Evolutionary conservation across 495 filamentous ascomycete genomes (phyloP).

Genomic region (Trichoderma virens): DNA sequence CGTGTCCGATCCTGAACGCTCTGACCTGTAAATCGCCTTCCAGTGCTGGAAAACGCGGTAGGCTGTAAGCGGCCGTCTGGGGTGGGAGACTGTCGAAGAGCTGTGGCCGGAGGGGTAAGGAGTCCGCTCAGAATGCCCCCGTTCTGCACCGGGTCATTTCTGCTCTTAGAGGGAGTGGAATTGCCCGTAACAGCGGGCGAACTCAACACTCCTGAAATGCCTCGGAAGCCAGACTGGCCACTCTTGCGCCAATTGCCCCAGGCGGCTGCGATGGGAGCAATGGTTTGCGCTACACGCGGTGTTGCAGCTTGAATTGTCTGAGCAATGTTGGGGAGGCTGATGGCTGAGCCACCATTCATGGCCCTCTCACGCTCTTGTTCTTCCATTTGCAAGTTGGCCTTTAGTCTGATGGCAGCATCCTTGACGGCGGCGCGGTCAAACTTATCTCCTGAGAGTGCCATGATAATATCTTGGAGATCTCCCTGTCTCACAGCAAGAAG

Average conservation of each 20-base stretch:
- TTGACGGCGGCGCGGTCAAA: conserved; percentile 70
- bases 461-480: conserved; percentile 87
- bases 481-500: conserved; percentile 82
- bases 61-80: conserved; percentile 31
- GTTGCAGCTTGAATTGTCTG: conserved; percentile 50
- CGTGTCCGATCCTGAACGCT: conserved; percentile 32
- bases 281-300: conserved; percentile 70
- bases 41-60: conserved; percentile 44
- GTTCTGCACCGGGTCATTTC: conserved; percentile 33
- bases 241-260: conserved; percentile 68
- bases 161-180: conserved; percentile 58
- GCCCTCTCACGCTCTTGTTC: conserved; percentile 77
- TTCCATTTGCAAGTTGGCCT: conserved; percentile 95
- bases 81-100: conserved; percentile 51
- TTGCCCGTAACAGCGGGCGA: conserved; percentile 37
- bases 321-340: conserved; percentile 46
- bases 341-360: conserved; percentile 48
- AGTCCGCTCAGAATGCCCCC: conserved; percentile 56
- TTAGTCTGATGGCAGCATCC: conserved; percentile 86
- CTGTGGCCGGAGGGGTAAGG: conserved; percentile 71
- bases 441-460: conserved; percentile 60
- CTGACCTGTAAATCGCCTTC: conserved; percentile 41
- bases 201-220: conserved; percentile 28
- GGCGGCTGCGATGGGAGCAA: conserved; percentile 69
- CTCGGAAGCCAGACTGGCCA: conserved; percentile 49